Percentiles rank a stretch among this genome's conserved stretches.
Conservation (phyloP, 2,329 filamentous ascomycete genomes). For the Pyrenophora tritici-repentis region DNA sequence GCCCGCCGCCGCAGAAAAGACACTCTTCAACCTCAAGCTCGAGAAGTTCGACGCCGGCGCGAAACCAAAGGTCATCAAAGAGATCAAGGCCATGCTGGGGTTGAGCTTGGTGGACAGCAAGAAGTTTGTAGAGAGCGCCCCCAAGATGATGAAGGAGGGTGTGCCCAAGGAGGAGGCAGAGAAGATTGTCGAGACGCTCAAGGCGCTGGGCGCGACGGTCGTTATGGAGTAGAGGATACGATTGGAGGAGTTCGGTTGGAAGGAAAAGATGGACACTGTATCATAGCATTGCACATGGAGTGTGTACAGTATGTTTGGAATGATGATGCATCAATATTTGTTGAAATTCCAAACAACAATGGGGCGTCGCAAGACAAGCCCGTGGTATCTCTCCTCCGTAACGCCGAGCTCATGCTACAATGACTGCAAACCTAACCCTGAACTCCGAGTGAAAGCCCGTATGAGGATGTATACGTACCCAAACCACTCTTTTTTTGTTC, state of each 20-base stretch:
- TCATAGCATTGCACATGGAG: conserved; percentile 41
- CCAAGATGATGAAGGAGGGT: conserved; percentile 98
- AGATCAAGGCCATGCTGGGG: conserved; percentile 95
- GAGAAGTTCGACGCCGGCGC: conserved; percentile 82
- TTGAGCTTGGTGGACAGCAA: conserved; percentile 98
- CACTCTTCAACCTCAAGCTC: conserved; percentile 95
- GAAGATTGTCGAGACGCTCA: conserved; percentile 95
- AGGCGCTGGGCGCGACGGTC: conserved; percentile 87
- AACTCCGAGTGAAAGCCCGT: conserved; percentile 7
- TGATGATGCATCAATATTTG: conserved; percentile 33
- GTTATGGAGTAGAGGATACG: conserved; percentile 75
- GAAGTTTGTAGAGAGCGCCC: conserved; percentile 98
- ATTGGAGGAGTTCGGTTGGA: neutral
- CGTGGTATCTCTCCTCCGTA: conserved; percentile 40
- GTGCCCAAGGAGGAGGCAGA: conserved; percentile 98
- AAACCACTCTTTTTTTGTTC: neutral
- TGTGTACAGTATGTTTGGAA: conserved; percentile 47
- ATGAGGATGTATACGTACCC: neutral
- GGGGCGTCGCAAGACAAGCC: conserved; percentile 18
- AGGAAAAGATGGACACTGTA: conserved; percentile 30
- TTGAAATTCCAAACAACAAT: conserved; percentile 20
- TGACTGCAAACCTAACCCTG: neutral
- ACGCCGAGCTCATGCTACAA: conserved; percentile 33
- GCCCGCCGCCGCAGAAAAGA: conserved; percentile 89
- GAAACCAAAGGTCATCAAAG: conserved; percentile 99